Evolutionary conservation across 176 grass and related monocot species (phyloP).

Genomic region (Rhynchospora breviuscula): DNA sequence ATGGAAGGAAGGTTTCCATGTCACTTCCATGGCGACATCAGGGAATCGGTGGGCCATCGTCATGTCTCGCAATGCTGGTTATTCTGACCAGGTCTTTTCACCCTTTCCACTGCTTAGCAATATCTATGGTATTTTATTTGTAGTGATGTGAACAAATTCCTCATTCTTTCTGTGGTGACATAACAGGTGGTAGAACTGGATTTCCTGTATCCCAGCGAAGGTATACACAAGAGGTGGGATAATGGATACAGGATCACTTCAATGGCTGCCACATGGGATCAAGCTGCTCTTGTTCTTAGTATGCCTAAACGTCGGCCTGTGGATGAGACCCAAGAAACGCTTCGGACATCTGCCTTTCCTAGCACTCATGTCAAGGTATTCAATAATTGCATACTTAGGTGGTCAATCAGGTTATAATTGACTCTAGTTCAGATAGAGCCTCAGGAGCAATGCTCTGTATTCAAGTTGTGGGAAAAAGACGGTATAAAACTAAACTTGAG

Average conservation of each 20-base stretch:
- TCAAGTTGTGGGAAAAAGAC: too few species aligned
- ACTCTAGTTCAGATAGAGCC: too few species aligned
- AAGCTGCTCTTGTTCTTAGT: slow-evolving; percentile 88
- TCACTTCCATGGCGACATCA: slow-evolving; percentile 93
- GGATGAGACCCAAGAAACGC: slow-evolving; percentile 91
- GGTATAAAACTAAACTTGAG: too few species aligned
- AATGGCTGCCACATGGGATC: slow-evolving; percentile 81
- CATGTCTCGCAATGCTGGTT: slow-evolving; percentile 92
- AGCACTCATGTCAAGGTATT: not conserved
- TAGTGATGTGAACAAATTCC: not conserved
- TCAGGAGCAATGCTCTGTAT: too few species aligned
- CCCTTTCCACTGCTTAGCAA: not conserved
- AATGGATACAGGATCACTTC: slow-evolving; percentile 83
- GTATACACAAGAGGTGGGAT: slow-evolving; percentile 95
- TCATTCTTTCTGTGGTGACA: too few species aligned
- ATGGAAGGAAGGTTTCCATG: slow-evolving; percentile 89
- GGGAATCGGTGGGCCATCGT: slow-evolving; percentile 92
- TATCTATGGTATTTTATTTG: not conserved
- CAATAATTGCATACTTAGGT: not conserved
- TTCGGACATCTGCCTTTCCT: slow-evolving; percentile 76
- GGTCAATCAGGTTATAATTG: not conserved
- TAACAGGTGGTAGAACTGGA: slow-evolving; percentile 89
- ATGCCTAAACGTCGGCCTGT: slow-evolving; percentile 60
- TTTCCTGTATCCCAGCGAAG: slow-evolving; percentile 96
- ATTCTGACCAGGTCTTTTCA: slow-evolving; percentile 64